Conservation (phyloP, 129 eudicot genomes). For the Scalesia atractyloides region DNA sequence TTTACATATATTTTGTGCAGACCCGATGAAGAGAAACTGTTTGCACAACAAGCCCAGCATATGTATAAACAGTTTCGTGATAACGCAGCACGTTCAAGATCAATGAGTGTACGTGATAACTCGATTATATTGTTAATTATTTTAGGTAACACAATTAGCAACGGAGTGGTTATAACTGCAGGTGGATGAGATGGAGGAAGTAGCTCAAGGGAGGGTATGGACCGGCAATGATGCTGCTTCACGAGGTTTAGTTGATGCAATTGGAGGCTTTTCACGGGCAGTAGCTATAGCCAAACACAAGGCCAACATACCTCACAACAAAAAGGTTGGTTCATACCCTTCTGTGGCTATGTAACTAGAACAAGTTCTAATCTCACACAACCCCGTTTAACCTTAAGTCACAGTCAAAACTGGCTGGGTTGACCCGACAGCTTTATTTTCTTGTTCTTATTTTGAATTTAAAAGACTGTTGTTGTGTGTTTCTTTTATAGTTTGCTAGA, state of each 20-base stretch:
- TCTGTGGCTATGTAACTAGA: no score
- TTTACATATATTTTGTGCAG: slow-evolving; percentile 37
- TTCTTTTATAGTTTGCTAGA: not conserved
- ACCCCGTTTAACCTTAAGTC: no score
- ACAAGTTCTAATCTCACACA: no score
- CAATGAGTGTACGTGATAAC: slow-evolving; percentile 66
- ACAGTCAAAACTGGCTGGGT: no score
- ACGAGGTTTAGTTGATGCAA: slow-evolving; percentile 88
- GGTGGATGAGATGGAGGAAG: slow-evolving; percentile 74
- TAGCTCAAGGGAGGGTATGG: slow-evolving; percentile 95
- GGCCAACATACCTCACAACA: slow-evolving; percentile 84
- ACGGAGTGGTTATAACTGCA: slow-evolving; percentile 11
- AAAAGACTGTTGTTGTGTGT: not conserved
- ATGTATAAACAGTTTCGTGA: slow-evolving; percentile 69
- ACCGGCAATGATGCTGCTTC: slow-evolving; percentile 82
- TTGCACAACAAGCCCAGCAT: slow-evolving; percentile 64
- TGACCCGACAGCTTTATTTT: not conserved
- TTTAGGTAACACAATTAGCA: slow-evolving; percentile 6
- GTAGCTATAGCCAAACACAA: slow-evolving; percentile 90
- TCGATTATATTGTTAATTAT: not conserved
- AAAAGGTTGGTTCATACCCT: no score
- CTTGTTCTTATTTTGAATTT: not conserved
- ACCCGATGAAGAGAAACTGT: slow-evolving; percentile 82
- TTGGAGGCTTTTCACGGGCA: slow-evolving; percentile 86
- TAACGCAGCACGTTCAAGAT: slow-evolving; percentile 89